A percentile compares a stretch with the other conserved stretches of the same genome.
Conservation (phyloP, 163 green algal species). For the Scenedesmus sp. region DNA sequence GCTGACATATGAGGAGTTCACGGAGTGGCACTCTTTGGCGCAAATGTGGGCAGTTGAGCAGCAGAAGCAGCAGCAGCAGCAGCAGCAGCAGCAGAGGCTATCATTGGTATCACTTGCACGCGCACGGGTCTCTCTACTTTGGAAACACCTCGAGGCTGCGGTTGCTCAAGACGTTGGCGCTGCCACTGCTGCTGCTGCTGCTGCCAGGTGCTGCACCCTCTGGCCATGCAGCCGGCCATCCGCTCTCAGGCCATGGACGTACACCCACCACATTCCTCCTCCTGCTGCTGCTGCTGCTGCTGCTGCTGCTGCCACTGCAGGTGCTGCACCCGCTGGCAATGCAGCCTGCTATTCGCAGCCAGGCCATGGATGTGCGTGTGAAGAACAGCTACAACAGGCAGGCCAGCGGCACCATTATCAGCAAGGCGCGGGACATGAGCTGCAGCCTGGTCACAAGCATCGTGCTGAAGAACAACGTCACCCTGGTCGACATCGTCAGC, state of each 20-base stretch:
- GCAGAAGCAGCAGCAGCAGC: no score
- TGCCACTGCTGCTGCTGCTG: not conserved
- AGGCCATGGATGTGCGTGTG: constrained; percentile 90
- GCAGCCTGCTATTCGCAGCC: constrained; percentile 88
- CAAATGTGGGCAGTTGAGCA: no score
- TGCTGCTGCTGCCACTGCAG: constrained; percentile 33
- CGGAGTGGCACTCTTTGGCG: no score
- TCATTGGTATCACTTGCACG: no score
- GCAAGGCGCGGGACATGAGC: constrained; percentile 79
- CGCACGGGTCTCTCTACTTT: no score
- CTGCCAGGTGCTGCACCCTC: not conserved
- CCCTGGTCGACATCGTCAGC: constrained; percentile 95
- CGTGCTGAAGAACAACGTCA: constrained; percentile 96
- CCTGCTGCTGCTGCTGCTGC: not conserved
- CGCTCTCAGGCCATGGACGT: not conserved
- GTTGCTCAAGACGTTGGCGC: not conserved
- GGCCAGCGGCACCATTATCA: constrained; percentile 93
- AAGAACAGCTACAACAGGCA: constrained; percentile 99
- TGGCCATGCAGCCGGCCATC: not conserved
- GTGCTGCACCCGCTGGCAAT: constrained; percentile 98
- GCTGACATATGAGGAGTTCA: no score
- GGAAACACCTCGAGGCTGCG: no score
- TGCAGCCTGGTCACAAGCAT: constrained; percentile 93
- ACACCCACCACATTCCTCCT: not conserved
- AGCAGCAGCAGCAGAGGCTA: no score